Evolutionary conservation across 768 basidiomycete genomes (phyloP).

Genomic region (Thelephora aurantiotincta): DNA sequence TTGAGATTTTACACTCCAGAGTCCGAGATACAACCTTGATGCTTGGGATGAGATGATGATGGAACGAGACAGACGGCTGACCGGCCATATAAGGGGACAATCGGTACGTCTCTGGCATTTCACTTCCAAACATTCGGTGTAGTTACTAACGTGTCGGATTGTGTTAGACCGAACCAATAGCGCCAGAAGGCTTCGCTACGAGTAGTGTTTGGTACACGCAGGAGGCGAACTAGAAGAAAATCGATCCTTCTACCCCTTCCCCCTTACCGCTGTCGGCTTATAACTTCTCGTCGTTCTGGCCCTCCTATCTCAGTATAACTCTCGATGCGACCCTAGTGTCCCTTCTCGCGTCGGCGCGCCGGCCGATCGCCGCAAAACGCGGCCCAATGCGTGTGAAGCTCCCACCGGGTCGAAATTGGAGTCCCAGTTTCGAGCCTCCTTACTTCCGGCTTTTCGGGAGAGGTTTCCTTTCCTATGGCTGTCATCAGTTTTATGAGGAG

Average conservation of each 20-base stretch:
- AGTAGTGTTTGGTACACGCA: constrained; percentile 67
- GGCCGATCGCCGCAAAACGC: too few species aligned
- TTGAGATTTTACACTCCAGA: constrained; percentile 25
- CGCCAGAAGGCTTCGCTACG: constrained; percentile 58
- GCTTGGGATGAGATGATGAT: constrained; percentile 96
- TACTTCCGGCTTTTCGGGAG: constrained; percentile 1
- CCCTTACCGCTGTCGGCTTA: too few species aligned
- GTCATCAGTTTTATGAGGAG: background rate
- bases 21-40: constrained; percentile 74
- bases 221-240: constrained; percentile 16
- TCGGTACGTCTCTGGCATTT: constrained; percentile 37
- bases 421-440: too few species aligned
- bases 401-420: too few species aligned
- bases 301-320: too few species aligned
- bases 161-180: constrained; percentile 45
- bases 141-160: background rate
- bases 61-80: constrained; percentile 76
- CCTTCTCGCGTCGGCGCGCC: too few species aligned
- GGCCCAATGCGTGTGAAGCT: too few species aligned
- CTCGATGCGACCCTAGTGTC: too few species aligned
- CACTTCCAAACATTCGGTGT: background rate
- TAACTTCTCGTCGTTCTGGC: too few species aligned
- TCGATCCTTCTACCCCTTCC: background rate
- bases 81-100: constrained; percentile 79
- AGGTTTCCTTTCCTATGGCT: constrained; percentile 5